A percentile compares a stretch with the other conserved stretches of the same genome.
phyloP scores from a whole-genome alignment of 768 basidiomycete species.

The Boletus patriciae region DNA sequence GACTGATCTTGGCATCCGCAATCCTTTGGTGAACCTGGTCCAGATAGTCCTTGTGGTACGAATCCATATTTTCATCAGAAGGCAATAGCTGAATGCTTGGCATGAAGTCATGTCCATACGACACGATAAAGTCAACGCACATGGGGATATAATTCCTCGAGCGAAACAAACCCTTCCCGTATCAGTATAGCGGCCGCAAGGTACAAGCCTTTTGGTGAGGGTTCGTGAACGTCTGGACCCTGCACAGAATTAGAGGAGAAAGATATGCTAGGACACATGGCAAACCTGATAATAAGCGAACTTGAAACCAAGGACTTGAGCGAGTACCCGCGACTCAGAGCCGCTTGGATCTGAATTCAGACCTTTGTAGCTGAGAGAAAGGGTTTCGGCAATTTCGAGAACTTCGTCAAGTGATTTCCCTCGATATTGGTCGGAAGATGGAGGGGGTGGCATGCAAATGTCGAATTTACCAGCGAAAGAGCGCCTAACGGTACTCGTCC shows the following conservation, averaged over 20 bases:
- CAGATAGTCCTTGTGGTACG: constrained; percentile 62
- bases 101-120: constrained; percentile 5
- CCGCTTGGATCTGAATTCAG: constrained; percentile 19
- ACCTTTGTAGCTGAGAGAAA: constrained; percentile 4
- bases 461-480: constrained; percentile 27
- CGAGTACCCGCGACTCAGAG: constrained; percentile 59
- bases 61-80: constrained; percentile 72
- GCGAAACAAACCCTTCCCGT: constrained; percentile 81
- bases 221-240: constrained; percentile 59
- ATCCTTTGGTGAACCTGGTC: constrained; percentile 63
- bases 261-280: constrained; percentile 1
- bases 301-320: constrained; percentile 98
- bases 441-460: constrained; percentile 39
- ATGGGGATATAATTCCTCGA: constrained; percentile 92
- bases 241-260: constrained; percentile 30
- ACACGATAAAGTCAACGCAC: constrained; percentile 44
- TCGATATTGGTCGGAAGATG: constrained; percentile 43
- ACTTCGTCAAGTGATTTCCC: constrained; percentile 70
- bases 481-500: constrained; percentile 58
- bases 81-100: constrained; percentile 60
- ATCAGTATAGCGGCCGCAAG: constrained; percentile 85
- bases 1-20: constrained; percentile 66
- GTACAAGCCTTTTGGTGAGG: constrained; percentile 69
- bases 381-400: constrained; percentile 51
- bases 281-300: constrained; percentile 86